Percentiles rank a stretch among this genome's conserved stretches.
Conservation (phyloP, 2,329 filamentous ascomycete genomes). For the Monilinia fructicola region DNA sequence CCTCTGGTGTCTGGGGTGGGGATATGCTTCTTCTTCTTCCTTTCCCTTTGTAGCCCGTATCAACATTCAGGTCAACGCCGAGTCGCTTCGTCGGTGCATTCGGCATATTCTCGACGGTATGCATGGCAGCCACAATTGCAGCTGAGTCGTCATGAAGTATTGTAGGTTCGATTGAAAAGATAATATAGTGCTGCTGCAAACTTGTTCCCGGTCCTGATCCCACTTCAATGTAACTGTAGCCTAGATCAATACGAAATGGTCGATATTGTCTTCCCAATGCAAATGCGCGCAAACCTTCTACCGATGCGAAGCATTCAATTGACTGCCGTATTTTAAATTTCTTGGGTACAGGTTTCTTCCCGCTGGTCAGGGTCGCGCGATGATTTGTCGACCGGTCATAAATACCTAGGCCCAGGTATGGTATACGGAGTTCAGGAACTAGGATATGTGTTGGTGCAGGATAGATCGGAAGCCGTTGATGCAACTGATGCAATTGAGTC, state of each 20-base stretch:
- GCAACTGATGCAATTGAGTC: no score
- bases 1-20: constrained; percentile 36
- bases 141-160: constrained; percentile 27
- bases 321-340: not conserved
- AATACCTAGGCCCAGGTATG: no score
- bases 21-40: constrained; percentile 30
- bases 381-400: no score
- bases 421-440: no score
- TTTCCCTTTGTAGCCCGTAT: constrained; percentile 37
- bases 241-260: not conserved
- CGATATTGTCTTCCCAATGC: not conserved
- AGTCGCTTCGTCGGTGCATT: constrained; percentile 35
- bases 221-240: not conserved
- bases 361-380: no score
- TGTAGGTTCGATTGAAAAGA: constrained; percentile 3
- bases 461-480: no score
- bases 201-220: not conserved
- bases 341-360: no score
- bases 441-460: no score
- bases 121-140: constrained; percentile 31
- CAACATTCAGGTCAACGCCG: constrained; percentile 37
- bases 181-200: constrained; percentile 2
- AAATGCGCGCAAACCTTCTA: constrained; percentile 2
- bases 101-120: constrained; percentile 35
- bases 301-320: constrained; percentile 3